Conservation (phyloP, 2,329 filamentous ascomycete species). For the Fusarium redolens region DNA sequence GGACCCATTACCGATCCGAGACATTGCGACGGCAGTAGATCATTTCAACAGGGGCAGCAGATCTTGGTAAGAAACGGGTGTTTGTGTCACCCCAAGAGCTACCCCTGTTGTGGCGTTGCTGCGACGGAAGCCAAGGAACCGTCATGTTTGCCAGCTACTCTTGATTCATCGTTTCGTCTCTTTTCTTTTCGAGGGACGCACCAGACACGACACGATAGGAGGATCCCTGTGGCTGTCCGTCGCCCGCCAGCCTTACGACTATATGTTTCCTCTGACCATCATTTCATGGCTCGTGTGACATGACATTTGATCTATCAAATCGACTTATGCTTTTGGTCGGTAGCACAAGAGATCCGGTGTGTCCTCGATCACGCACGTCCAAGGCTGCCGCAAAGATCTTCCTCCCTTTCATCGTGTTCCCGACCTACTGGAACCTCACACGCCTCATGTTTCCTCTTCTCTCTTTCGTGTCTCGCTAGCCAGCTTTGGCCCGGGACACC, state of each 20-base stretch:
- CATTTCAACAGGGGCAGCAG: constrained; percentile 22
- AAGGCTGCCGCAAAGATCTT: constrained; percentile 25
- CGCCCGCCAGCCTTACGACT: constrained; percentile 18
- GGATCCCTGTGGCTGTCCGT: constrained; percentile 8
- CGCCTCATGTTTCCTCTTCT: constrained; percentile 7
- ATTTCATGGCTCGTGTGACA: constrained; percentile 20
- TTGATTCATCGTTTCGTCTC: neutral
- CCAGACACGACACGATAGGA: neutral
- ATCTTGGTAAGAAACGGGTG: constrained; percentile 20
- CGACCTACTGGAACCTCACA: constrained; percentile 8
- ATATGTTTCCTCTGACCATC: neutral
- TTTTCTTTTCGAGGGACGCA: neutral
- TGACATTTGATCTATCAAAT: constrained; percentile 4
- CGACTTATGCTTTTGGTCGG: constrained; percentile 4
- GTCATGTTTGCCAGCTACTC: constrained; percentile 13
- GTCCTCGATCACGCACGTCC: constrained; percentile 40
- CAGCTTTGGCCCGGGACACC: neutral
- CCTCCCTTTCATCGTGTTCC: constrained; percentile 10
- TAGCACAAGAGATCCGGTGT: constrained; percentile 42
- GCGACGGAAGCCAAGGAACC: constrained; percentile 8
- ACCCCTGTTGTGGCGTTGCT: constrained; percentile 24
- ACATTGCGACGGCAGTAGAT: constrained; percentile 26
- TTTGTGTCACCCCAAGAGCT: constrained; percentile 21
- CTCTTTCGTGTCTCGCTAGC: constrained; percentile 1
- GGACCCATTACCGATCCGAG: constrained; percentile 16